Evolutionary conservation across 177 flowering plant species (phyloP), one percentile per base, ranked within the genome.

Genomic region (Vitis hybrid): DNA sequence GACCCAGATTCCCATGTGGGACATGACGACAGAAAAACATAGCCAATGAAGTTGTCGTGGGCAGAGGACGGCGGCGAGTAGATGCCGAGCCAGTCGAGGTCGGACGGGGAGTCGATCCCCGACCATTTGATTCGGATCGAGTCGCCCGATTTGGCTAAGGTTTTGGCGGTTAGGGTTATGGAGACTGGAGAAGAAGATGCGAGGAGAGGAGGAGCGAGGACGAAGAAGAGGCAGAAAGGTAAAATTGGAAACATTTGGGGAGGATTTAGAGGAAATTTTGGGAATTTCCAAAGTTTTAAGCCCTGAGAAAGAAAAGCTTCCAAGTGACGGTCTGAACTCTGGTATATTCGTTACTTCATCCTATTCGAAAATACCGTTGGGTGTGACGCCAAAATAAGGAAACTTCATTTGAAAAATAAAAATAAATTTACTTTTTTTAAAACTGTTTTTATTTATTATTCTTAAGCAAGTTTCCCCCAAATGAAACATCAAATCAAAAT

Each of bases 21-120:
- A 39, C 83, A 84, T 11, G 90, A 74, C 11, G 88, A 82, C 23
- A 96, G 86, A 80, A 87, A 92, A 67, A 85, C 57, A 82, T 96
- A 96, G 62, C 99, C 99, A 68, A 96, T 88, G 88, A 86, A 96
- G 64, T 89, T 61, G 49, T 72, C 72, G 77, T 83, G 63, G 48
- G 80, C 23, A 2, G 98, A 96, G 73, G 78, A 66, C 2, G 98
- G 84, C 0, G 99, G 98, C 0, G 94, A 84, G 89, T 92, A 96
- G 78, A 96, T 84, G 17, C 98, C 99, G 66, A 96, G 84, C 97
- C 97, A 96, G 68, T 96, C 99, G 50, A 90, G 90, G 6, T 74
- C 11, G 8, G 94, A 87, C 0, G 99, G 98, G 0, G 84, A 72
- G 30, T 75, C 81, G 61, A 91, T 63, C 34, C 86, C 87, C 59